Evolutionary conservation across 371 early-diverging fungal species (phyloP).

Genomic region (Nematocida ausubeli): DNA sequence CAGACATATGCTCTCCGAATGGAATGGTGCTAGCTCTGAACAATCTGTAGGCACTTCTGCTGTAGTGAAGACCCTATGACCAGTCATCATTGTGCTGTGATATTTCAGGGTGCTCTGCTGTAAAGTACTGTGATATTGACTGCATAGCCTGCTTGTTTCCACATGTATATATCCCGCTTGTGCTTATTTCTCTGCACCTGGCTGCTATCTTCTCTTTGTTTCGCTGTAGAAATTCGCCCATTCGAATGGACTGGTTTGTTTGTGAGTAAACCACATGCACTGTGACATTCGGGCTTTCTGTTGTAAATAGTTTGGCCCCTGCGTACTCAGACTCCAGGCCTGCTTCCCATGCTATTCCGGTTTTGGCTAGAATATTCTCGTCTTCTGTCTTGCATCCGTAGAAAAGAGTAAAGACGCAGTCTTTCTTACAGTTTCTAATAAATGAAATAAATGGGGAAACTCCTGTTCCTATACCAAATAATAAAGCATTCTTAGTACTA

Average conservation of each 20-base stretch:
- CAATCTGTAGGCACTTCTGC: not conserved
- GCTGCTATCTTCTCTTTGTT: not conserved
- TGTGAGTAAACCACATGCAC: conserved; percentile 38
- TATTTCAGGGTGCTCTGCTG: not conserved
- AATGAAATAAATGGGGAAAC: conserved; percentile 67
- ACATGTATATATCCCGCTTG: conserved; percentile 17
- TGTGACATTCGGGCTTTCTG: not conserved
- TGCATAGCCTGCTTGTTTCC: conserved; percentile 30
- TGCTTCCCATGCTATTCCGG: conserved; percentile 5
- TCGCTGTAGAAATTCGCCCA: conserved; percentile 8
- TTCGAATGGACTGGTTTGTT: not conserved
- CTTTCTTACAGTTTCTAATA: conserved; percentile 42
- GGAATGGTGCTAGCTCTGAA: conserved; percentile 10
- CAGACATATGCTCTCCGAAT: conserved; percentile 42
- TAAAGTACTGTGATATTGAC: conserved; percentile 4
- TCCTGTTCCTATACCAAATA: conserved; percentile 67
- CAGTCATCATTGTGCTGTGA: conserved; percentile 28
- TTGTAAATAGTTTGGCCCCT: conserved; percentile 5
- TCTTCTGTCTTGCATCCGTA: conserved; percentile 65
- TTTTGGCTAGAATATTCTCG: conserved; percentile 59
- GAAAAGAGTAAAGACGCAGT: conserved; percentile 53
- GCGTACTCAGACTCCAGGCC: conserved; percentile 6
- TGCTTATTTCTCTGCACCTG: not conserved
- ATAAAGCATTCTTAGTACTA: conserved; percentile 15
- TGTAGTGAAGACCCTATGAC: conserved; percentile 13